Percentiles rank a stretch among this genome's conserved stretches.
These are phyloP conservation scores for Pneumocystis jirovecii DNA, from an alignment of 1,139 yeast species.

Conservation along the genomic window DNA sequence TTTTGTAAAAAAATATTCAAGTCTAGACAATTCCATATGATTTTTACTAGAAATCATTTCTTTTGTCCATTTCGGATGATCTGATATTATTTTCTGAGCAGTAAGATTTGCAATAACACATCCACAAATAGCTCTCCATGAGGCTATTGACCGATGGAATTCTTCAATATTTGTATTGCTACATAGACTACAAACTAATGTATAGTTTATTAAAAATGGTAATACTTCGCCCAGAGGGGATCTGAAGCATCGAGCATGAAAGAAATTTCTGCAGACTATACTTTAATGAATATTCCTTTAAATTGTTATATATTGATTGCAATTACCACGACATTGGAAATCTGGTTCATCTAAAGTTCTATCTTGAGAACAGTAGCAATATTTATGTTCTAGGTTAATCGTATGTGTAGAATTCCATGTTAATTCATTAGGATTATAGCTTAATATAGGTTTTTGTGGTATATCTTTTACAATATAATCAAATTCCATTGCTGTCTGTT, in stretches of 20 bases:
- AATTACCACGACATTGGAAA: conserved; percentile 6
- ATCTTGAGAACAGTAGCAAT: conserved; percentile 13
- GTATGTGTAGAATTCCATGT: conserved; percentile 12
- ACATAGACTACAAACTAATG: conserved; percentile 9
- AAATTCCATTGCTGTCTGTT: background rate
- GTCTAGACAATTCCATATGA: conserved; percentile 1
- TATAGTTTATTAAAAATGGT: conserved; percentile 11
- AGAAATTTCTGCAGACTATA: conserved; percentile 8
- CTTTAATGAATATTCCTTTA: background rate
- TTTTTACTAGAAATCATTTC: conserved; percentile 7
- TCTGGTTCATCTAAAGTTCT: conserved; percentile 10
- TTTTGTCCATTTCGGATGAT: conserved; percentile 6
- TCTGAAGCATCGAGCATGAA: conserved; percentile 10
- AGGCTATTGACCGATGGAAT: conserved; percentile 6
- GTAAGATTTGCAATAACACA: conserved; percentile 10
- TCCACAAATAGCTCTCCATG: conserved; percentile 12
- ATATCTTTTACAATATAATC: conserved; percentile 16
- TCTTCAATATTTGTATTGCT: conserved; percentile 4
- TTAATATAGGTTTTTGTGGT: conserved; percentile 1
- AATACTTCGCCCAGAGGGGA: conserved; percentile 5
- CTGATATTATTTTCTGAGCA: conserved; percentile 5
- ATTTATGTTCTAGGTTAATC: conserved; percentile 9
- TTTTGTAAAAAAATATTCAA: conserved; percentile 6
- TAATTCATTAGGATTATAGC: conserved; percentile 3
- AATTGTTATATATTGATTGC: background rate